These are phyloP conservation scores for Aspergillus homomorphus DNA, from an alignment of 495 filamentous ascomycete species.

Conservation along the genomic window DNA sequence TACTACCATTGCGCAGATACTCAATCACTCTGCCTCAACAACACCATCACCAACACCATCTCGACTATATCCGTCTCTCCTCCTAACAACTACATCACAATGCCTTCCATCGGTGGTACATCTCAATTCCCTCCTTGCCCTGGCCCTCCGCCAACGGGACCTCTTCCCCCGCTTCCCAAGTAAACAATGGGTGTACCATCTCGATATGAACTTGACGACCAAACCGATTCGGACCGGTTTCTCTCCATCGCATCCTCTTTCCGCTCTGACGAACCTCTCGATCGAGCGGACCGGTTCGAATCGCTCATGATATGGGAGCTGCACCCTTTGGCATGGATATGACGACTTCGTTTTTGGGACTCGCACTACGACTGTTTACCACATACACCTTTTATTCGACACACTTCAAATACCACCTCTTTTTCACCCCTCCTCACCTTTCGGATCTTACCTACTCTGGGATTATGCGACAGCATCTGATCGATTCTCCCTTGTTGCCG, in stretches of 20 bases:
- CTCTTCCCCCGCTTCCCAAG: constrained; percentile 79
- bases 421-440: constrained; percentile 13
- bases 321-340: constrained; percentile 34
- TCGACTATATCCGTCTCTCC: not conserved
- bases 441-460: not conserved
- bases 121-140: constrained; percentile 74
- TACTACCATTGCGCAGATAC: not conserved
- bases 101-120: constrained; percentile 67
- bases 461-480: not conserved
- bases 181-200: constrained; percentile 35
- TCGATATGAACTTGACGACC: constrained; percentile 43
- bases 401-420: constrained; percentile 17
- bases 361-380: constrained; percentile 18
- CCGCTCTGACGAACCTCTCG: not conserved
- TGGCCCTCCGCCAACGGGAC: constrained; percentile 77
- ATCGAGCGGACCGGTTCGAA: constrained; percentile 18
- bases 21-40: constrained; percentile 1
- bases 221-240: constrained; percentile 26
- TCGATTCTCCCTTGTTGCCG: constrained; percentile 6
- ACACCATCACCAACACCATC: constrained; percentile 6
- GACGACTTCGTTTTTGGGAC: constrained; percentile 27
- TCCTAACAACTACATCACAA: constrained; percentile 21
- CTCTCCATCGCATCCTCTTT: constrained; percentile 3
- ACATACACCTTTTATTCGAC: constrained; percentile 17
- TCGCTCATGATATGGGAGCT: constrained; percentile 22